These are phyloP conservation scores for Podila minutissima DNA, from an alignment of 192 early-diverging fungal genomes.

Conservation along the genomic window DNA sequence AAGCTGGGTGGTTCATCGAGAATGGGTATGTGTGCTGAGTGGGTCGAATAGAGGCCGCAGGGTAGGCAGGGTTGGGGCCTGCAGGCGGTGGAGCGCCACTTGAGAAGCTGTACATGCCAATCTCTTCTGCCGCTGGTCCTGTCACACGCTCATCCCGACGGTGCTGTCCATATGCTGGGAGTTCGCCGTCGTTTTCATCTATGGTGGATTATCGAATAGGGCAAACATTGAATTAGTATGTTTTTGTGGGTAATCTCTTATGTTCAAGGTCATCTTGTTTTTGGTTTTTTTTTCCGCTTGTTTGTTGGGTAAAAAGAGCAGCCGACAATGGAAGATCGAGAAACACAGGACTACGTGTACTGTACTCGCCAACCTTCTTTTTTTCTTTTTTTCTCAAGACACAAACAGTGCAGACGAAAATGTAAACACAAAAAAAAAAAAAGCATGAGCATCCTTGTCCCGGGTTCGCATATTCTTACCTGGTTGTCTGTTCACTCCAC, in stretches of 20 bases:
- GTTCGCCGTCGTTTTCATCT: constrained; percentile 37
- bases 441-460: neutral
- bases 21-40: constrained; percentile 5
- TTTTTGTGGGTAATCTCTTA: neutral
- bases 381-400: neutral
- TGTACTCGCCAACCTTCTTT: too few relatives aligned
- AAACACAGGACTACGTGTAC: too few relatives aligned
- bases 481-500: constrained; percentile 29
- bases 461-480: constrained; percentile 15
- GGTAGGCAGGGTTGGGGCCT: neutral
- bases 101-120: constrained; percentile 40
- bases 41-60: neutral
- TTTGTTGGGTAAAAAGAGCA: neutral
- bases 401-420: neutral
- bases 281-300: neutral
- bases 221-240: neutral
- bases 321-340: too few relatives aligned
- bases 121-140: constrained; percentile 40
- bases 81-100: constrained; percentile 5
- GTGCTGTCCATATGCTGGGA: constrained; percentile 39
- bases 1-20: constrained; percentile 10
- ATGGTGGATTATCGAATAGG: neutral
- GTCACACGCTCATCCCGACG: constrained; percentile 29
- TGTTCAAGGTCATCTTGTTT: constrained; percentile 5
- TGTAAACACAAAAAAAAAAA: neutral